Evolutionary conservation across 495 filamentous ascomycete genomes (phyloP), one percentile per base, ranked within the genome.

Genomic region (Penicillium paxilli): DNA sequence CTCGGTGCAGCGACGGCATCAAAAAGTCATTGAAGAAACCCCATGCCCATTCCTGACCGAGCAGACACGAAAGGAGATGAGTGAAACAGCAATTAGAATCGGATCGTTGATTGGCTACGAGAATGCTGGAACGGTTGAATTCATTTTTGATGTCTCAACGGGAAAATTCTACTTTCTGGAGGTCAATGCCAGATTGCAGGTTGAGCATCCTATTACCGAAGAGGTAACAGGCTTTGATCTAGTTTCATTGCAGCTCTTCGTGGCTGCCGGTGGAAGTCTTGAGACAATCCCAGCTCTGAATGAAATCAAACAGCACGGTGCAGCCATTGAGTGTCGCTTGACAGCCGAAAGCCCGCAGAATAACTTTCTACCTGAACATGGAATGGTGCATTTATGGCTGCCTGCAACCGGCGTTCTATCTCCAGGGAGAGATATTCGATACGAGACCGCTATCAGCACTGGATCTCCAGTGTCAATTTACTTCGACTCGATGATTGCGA

Each of bases 401-500:
- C 59, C 63, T 9, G 55, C 52, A 19, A 47, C 64, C 62, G 74
- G 78, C 6, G 86, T 80, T 1, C 88, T 90, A 0, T 64, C 69
- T 11, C 72, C 1, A 2, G 76, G 77, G 5, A 75, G 84, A 10
- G 85, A 83, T 52, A 78, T 96, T 30, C 82, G 92, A 12, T 87
- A 96, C 55, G 92, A 96, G 60, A 86, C 90, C 7, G 91, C 91
- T 0, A 92, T 96, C 61, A 76, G 87, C 11, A 75, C 86, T 48
- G 91, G 92, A 20, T 89, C 94, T 56, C 84, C 87, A 49, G 82
- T 96, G 0, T 91, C 90, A 0, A 87, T 90, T 22, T 83, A 90
- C 38, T 96, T 96, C 66, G 92, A 96, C 63, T 89, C 91, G 2
- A 96, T 96, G 91, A 93, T 96, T 53, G 88, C 92, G 28, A 96